These are phyloP conservation scores for Diaporthe helianthi DNA, from an alignment of 2,329 filamentous ascomycete species.

Conservation along the genomic window DNA sequence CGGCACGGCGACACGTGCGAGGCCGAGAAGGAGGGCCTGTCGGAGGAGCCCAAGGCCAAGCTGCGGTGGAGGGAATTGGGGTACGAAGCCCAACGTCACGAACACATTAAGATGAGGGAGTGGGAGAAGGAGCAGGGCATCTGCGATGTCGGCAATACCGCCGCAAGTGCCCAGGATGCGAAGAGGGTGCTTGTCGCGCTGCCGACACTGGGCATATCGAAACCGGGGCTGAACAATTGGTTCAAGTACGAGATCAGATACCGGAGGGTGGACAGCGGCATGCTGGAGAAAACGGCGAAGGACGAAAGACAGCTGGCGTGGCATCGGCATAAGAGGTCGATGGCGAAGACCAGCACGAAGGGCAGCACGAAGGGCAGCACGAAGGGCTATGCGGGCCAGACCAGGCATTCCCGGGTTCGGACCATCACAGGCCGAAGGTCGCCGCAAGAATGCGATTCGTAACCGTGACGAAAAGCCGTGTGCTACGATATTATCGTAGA, in stretches of 20 bases:
- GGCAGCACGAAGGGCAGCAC: neutral
- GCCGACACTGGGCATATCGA: constrained; percentile 57
- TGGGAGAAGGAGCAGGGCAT: neutral
- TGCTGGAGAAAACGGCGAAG: constrained; percentile 42
- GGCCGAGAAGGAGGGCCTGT: constrained; percentile 8
- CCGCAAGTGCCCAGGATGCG: neutral
- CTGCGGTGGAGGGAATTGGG: constrained; percentile 18
- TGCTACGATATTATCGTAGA: neutral
- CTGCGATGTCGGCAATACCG: neutral
- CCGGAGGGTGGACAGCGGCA: constrained; percentile 53
- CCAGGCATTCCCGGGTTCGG: neutral
- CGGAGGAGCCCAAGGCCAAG: constrained; percentile 12
- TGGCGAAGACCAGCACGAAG: constrained; percentile 1
- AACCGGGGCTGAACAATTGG: constrained; percentile 57
- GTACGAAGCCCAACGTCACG: neutral
- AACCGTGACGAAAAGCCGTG: too few relatives aligned
- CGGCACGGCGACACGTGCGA: constrained; percentile 38
- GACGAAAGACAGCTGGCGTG: constrained; percentile 12
- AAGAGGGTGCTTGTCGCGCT: constrained; percentile 57
- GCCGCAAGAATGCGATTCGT: neutral
- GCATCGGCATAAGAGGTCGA: neutral
- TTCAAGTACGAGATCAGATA: constrained; percentile 59
- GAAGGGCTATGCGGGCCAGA: neutral
- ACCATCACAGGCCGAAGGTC: neutral
- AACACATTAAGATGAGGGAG: neutral